phyloP scores from a whole-genome alignment of 768 basidiomycete species.

The Amanita exitialis region DNA sequence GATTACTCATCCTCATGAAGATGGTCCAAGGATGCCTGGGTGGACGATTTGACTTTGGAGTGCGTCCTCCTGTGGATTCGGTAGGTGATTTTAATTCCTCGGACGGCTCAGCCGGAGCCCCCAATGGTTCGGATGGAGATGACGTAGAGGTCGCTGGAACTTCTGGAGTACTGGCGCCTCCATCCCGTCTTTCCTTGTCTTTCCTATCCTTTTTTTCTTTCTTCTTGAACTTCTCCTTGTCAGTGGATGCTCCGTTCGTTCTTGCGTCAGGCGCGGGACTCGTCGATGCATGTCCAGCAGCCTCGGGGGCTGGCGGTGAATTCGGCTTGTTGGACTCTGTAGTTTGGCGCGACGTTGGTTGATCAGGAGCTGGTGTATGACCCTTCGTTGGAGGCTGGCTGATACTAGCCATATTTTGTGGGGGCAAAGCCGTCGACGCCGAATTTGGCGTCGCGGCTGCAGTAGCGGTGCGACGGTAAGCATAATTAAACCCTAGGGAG shows the following conservation, averaged over 20 bases:
- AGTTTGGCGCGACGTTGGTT: slow-evolving; percentile 19
- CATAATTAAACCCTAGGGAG: slow-evolving; percentile 99
- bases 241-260: slow-evolving; percentile 18
- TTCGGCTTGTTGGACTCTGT: slow-evolving; percentile 26
- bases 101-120: slow-evolving; percentile 16
- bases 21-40: slow-evolving; percentile 77
- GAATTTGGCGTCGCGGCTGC: slow-evolving; percentile 51
- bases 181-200: slow-evolving; percentile 42
- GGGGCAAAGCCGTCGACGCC: slow-evolving; percentile 38
- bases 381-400: slow-evolving; percentile 27
- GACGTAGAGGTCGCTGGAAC: slow-evolving; percentile 21
- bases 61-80: slow-evolving; percentile 55
- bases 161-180: slow-evolving; percentile 20
- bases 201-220: slow-evolving; percentile 54
- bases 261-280: background rate
- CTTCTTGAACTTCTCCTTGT: slow-evolving; percentile 48
- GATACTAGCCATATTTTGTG: slow-evolving; percentile 22
- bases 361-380: slow-evolving; percentile 25
- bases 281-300: slow-evolving; percentile 11
- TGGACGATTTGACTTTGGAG: slow-evolving; percentile 57
- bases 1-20: slow-evolving; percentile 57
- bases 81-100: slow-evolving; percentile 44
- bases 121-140: slow-evolving; percentile 16
- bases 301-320: slow-evolving; percentile 25
- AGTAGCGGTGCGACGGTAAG: slow-evolving; percentile 73